Evolutionary conservation across 2,329 filamentous ascomycete genomes (phyloP), one percentile per base, ranked within the genome.

Genomic region (Cadophora luteo-olivacea): DNA sequence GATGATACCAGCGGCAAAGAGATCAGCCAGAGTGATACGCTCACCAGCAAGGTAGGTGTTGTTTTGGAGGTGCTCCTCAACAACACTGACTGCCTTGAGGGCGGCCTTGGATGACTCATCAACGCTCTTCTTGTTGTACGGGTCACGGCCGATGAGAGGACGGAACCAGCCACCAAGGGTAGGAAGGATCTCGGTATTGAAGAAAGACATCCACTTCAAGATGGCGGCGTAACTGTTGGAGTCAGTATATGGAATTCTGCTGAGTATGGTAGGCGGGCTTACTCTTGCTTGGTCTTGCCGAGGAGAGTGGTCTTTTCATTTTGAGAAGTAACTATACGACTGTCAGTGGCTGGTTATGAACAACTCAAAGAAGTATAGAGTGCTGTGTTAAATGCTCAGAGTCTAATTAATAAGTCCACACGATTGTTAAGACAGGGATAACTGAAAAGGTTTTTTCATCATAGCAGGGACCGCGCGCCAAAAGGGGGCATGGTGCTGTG

Each of bases 271-370:
- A 11, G n/a, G 38, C 32, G 54, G 58, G 45, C 69, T 65, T 85
- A 94, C 90, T 99, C 96, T 87, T 99, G 95, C 92, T 99, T 99
- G 85, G 94, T 99, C 91, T 98, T 98, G 81, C 96, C 96, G 78
- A 99, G 90, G 75, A 99, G 94, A 77, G 94, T 97, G 78, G 96
- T 99, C 92, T 98, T 98, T 91, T 98, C 96, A 83, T 99, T 99
- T 86, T 99, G 96, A 77, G 96, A 98, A 79, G 96, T 94, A 81
- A 99, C 96, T 98, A 80, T 71, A 70, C 69, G 74, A 70, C 68
- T 69, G 69, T 76, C 68, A 75, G 73, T 68, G 62, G 32, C 48
- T 66, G 65, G 41, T 68, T 16, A 64, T 24, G 8, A 29, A 48
- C 6, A 14, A 45, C 14, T 48, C 22, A 36, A 38, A 64, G 49